Percentiles rank a stretch among this genome's conserved stretches.
Evolutionary conservation across 805 yeast genomes (phyloP).

Genomic region (Candida yuanshanica): DNA sequence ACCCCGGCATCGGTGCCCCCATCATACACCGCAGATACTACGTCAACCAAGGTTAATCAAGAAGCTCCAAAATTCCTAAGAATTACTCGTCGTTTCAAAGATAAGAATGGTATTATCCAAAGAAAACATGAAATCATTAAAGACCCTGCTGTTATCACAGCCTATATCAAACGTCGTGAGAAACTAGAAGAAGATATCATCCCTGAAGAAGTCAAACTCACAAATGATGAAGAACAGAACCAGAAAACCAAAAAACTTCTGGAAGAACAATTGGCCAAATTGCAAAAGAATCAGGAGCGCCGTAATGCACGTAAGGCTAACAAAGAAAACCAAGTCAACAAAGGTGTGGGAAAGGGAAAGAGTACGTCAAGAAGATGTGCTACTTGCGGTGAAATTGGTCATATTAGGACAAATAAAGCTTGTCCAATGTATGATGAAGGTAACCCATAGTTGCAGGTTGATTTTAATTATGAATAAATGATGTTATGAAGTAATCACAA

Average conservation of each 20-base stretch:
- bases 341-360: slow-evolving; percentile 27
- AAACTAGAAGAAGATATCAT: slow-evolving; percentile 58
- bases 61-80: slow-evolving; percentile 34
- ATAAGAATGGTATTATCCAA: slow-evolving; percentile 80
- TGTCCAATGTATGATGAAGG: slow-evolving; percentile 79
- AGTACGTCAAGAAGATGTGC: slow-evolving; percentile 75
- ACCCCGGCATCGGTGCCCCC: slow-evolving; percentile 4
- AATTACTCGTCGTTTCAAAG: slow-evolving; percentile 76
- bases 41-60: slow-evolving; percentile 17
- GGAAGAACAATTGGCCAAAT: slow-evolving; percentile 77
- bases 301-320: slow-evolving; percentile 51
- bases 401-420: slow-evolving; percentile 79
- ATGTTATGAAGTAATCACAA: too few species aligned
- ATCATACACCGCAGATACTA: slow-evolving; percentile 9
- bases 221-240: slow-evolving; percentile 81
- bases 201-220: slow-evolving; percentile 67
- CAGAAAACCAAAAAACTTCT: slow-evolving; percentile 68
- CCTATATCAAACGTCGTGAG: slow-evolving; percentile 71
- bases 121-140: slow-evolving; percentile 70
- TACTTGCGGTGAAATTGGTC: slow-evolving; percentile 93
- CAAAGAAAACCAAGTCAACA: slow-evolving; percentile 29
- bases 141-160: slow-evolving; percentile 83
- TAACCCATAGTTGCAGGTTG: slow-evolving; percentile 11
- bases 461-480: too few species aligned
- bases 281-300: slow-evolving; percentile 71